Evolutionary conservation across 2,329 filamentous ascomycete genomes (phyloP).

Genomic region (Aspergillus flavus): DNA sequence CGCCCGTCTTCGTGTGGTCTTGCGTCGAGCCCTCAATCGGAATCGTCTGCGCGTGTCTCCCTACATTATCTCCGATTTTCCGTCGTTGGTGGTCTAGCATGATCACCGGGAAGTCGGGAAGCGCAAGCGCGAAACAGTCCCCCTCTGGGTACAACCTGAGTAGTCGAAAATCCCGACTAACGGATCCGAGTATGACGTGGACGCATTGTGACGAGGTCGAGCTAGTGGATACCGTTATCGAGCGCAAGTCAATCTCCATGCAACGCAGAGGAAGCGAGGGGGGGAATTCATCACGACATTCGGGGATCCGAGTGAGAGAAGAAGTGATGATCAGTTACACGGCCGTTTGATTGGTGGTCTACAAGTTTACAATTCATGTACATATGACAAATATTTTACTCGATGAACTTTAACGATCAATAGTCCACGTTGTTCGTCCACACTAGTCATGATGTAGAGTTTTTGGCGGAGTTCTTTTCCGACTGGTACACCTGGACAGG

Average conservation of each 20-base stretch:
- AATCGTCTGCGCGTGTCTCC: constrained; percentile 4
- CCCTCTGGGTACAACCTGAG: neutral
- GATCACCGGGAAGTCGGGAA: neutral
- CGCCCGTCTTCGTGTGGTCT: constrained; percentile 4
- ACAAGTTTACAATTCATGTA: neutral
- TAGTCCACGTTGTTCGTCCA: neutral
- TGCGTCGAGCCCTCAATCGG: constrained; percentile 6
- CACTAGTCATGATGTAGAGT: neutral
- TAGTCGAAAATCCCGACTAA: neutral
- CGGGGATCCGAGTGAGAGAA: neutral
- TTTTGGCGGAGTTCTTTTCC: too few relatives aligned
- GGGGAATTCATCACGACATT: neutral
- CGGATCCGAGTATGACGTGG: neutral
- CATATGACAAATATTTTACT: neutral
- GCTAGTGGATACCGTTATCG: neutral
- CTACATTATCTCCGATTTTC: neutral
- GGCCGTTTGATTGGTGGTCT: neutral
- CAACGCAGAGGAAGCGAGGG: neutral
- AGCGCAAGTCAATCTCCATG: neutral
- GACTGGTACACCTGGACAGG: too few relatives aligned
- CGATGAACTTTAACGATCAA: neutral
- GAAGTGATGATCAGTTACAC: neutral
- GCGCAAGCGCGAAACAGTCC: neutral
- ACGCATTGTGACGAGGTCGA: neutral
- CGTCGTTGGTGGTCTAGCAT: constrained; percentile 1